A percentile compares a stretch with the other conserved stretches of the same genome.
Conservation (phyloP, 2,329 filamentous ascomycete genomes). For the Arthrocladium fulminans region DNA sequence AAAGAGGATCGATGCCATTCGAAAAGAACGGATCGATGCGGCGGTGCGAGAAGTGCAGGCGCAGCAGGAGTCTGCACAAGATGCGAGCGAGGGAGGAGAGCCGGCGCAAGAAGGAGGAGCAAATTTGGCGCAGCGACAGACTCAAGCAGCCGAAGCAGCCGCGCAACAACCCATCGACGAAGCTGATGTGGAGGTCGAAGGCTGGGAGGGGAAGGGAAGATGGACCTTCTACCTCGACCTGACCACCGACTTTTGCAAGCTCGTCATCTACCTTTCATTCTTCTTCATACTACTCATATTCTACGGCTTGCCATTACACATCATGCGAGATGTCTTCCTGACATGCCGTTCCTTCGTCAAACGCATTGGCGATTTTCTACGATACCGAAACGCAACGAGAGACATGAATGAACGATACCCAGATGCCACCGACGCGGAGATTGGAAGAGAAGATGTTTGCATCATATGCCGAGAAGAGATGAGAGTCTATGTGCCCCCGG, state of each 20-base stretch:
- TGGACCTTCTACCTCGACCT: conserved; percentile 87
- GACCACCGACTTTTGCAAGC: conserved; percentile 78
- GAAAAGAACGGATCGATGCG: conserved; percentile 44
- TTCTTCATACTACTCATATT: conserved; percentile 89
- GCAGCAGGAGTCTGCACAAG: conserved; percentile 28
- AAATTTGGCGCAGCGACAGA: conserved; percentile 25
- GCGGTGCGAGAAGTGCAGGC: conserved; percentile 30
- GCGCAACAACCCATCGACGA: conserved; percentile 61
- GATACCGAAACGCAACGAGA: conserved; percentile 81
- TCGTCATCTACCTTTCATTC: conserved; percentile 81
- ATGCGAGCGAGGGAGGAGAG: not conserved
- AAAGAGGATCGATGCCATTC: conserved; percentile 58
- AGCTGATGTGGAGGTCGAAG: conserved; percentile 87
- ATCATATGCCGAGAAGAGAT: conserved; percentile 98
- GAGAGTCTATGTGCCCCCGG: conserved; percentile 61
- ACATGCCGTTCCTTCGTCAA: conserved; percentile 87
- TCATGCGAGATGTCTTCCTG: conserved; percentile 89
- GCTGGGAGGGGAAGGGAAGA: conserved; percentile 92
- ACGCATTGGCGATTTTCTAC: conserved; percentile 75
- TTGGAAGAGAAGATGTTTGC: conserved; percentile 80
- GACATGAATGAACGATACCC: conserved; percentile 89
- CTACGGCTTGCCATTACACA: conserved; percentile 92
- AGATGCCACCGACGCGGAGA: conserved; percentile 80
- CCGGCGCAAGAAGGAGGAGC: conserved; percentile 23
- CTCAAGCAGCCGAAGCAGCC: conserved; percentile 24